These are phyloP conservation scores for Epichloe baconii DNA, from an alignment of 2,329 filamentous ascomycete species.

Conservation along the genomic window DNA sequence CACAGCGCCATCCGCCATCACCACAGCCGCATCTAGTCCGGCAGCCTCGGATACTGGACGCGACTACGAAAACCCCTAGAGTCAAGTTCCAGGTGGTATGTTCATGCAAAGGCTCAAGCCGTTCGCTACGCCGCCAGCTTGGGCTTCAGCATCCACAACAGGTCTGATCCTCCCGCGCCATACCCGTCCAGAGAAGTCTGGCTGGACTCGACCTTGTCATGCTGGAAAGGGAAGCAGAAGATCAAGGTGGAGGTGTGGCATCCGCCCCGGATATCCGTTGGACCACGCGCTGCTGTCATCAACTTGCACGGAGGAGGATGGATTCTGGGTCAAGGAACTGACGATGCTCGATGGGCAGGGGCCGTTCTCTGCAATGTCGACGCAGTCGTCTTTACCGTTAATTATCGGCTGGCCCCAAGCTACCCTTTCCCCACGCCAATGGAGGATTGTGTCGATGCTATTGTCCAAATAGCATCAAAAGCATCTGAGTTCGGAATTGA, in stretches of 20 bases:
- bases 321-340: constrained; percentile 47
- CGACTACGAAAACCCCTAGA: constrained; percentile 32
- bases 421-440: constrained; percentile 51
- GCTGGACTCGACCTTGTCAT: constrained; percentile 29
- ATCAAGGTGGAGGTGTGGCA: constrained; percentile 36
- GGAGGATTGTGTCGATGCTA: constrained; percentile 51
- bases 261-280: constrained; percentile 20
- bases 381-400: constrained; percentile 49
- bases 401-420: constrained; percentile 55
- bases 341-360: constrained; percentile 49
- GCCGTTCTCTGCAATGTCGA: constrained; percentile 37
- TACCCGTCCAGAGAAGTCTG: constrained; percentile 25
- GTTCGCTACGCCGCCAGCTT: constrained; percentile 31
- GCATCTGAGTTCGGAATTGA: constrained; percentile 46
- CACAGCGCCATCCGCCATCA: constrained; percentile 8
- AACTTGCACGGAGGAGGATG: constrained; percentile 59
- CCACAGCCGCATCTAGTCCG: constrained; percentile 15
- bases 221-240: constrained; percentile 22
- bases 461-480: constrained; percentile 45
- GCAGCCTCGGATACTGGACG: constrained; percentile 19
- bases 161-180: constrained; percentile 26
- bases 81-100: constrained; percentile 28
- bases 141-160: constrained; percentile 29
- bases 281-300: constrained; percentile 40
- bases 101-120: constrained; percentile 28